Percentiles rank a stretch among this genome's conserved stretches.
phyloP scores from a whole-genome alignment of 148 eudicot genomes.

The Chenopodium berlandieri region DNA sequence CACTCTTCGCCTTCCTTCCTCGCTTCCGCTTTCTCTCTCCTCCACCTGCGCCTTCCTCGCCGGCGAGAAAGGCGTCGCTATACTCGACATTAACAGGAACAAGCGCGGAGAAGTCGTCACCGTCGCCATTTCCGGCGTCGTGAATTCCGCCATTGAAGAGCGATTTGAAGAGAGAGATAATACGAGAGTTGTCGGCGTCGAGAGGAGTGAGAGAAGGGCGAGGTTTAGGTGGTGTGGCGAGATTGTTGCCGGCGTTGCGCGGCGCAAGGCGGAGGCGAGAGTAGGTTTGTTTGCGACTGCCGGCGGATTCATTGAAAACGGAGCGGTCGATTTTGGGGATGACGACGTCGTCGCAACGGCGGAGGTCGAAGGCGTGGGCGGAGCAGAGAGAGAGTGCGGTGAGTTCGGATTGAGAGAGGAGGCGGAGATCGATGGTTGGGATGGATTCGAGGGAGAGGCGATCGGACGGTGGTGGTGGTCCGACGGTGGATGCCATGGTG shows the following conservation, averaged over 20 bases:
- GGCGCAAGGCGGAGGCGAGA: slow-evolving; percentile 85
- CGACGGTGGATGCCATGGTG: slow-evolving; percentile 48
- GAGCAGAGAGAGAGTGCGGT: slow-evolving; percentile 70
- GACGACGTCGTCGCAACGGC: slow-evolving; percentile 62
- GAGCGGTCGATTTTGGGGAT: slow-evolving; percentile 81
- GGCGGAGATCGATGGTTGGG: slow-evolving; percentile 72
- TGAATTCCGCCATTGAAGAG: slow-evolving; percentile 31
- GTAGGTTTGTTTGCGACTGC: slow-evolving; percentile 85
- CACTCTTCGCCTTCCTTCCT: slow-evolving; percentile 39
- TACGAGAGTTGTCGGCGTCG: slow-evolving; percentile 53
- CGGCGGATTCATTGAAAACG: slow-evolving; percentile 91
- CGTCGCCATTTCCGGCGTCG: too few relatives aligned
- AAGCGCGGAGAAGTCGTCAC: slow-evolving; percentile 22
- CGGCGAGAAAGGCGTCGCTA: slow-evolving; percentile 17
- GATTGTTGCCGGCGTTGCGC: slow-evolving; percentile 34
- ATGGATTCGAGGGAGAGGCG: slow-evolving; percentile 48
- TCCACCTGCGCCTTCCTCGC: neutral
- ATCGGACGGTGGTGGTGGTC: slow-evolving; percentile 21
- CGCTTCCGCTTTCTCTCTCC: slow-evolving; percentile 44
- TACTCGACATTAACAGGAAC: slow-evolving; percentile 42
- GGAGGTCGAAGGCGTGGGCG: slow-evolving; percentile 41
- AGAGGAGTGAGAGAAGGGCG: slow-evolving; percentile 23
- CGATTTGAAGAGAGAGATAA: slow-evolving; percentile 49
- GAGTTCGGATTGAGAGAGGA: slow-evolving; percentile 78
- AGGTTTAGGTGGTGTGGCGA: slow-evolving; percentile 22